Percentiles rank a stretch among this genome's conserved stretches.
phyloP scores from a whole-genome alignment of 2,329 filamentous ascomycete species.

The Scedosporium apiospermum region DNA sequence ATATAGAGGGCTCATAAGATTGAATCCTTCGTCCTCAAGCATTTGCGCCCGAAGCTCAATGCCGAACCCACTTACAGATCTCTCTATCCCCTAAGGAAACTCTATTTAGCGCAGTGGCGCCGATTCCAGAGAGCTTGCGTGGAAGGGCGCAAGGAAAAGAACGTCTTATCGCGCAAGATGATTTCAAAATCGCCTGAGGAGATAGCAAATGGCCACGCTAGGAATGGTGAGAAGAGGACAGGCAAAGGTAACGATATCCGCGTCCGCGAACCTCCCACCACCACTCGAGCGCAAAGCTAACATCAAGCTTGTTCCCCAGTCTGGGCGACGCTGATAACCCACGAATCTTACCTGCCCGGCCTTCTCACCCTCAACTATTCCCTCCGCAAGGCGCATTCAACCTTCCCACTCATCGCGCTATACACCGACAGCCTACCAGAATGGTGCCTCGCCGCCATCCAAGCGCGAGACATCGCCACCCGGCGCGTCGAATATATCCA shows the following conservation, averaged over 20 bases:
- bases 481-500: constrained; percentile 65
- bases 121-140: neutral
- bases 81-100: neutral
- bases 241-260: neutral
- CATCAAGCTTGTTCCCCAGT: constrained; percentile 38
- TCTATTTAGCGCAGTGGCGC: neutral
- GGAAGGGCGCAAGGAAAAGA: neutral
- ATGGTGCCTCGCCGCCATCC: constrained; percentile 59
- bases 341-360: constrained; percentile 70
- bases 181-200: neutral
- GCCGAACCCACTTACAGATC: neutral
- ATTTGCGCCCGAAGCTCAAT: neutral
- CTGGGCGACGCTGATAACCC: constrained; percentile 84
- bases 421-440: constrained; percentile 70
- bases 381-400: constrained; percentile 53
- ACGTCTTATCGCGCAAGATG: neutral
- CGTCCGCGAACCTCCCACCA: neutral
- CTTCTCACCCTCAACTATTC: constrained; percentile 74
- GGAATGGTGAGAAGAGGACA: neutral
- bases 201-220: neutral
- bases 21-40: neutral
- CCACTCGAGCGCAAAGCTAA: neutral
- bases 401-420: constrained; percentile 72
- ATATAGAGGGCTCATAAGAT: neutral
- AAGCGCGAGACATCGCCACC: constrained; percentile 57